Evolutionary conservation across 805 yeast species (phyloP).

Genomic region (Monosporozyma aerobia): DNA sequence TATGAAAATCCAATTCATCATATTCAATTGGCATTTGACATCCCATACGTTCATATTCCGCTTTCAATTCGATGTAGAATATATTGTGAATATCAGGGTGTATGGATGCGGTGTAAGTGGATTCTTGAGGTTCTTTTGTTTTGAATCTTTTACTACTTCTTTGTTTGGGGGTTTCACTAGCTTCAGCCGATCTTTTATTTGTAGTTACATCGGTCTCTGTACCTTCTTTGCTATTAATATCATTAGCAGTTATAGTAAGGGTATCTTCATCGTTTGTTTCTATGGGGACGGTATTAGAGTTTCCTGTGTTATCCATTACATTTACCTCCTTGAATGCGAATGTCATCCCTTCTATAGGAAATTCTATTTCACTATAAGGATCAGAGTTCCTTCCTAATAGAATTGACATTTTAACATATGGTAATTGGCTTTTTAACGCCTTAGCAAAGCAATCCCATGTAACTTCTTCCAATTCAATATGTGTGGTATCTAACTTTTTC

Average conservation of each 20-base stretch:
- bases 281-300: neutral
- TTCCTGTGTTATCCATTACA: conserved; percentile 8
- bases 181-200: conserved; percentile 12
- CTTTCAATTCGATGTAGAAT: conserved; percentile 15
- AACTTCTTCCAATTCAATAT: conserved; percentile 15
- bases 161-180: conserved; percentile 17
- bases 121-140: neutral
- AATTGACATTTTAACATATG: conserved; percentile 32
- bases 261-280: conserved; percentile 5
- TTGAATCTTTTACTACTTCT: conserved; percentile 35
- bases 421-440: conserved; percentile 22
- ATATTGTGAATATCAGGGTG: conserved; percentile 7
- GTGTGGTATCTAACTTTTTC: conserved; percentile 26
- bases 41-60: neutral
- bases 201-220: conserved; percentile 9
- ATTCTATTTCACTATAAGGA: conserved; percentile 42
- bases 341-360: conserved; percentile 38
- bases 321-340: conserved; percentile 21
- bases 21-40: conserved; percentile 6
- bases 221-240: conserved; percentile 7
- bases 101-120: neutral
- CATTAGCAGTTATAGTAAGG: conserved; percentile 13
- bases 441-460: conserved; percentile 26
- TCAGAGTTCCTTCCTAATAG: conserved; percentile 36
- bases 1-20: conserved; percentile 6